Percentiles rank a stretch among this genome's conserved stretches.
Evolutionary conservation across 768 basidiomycete genomes (phyloP).

Genomic region (Hygrophoropsis aurantiaca): DNA sequence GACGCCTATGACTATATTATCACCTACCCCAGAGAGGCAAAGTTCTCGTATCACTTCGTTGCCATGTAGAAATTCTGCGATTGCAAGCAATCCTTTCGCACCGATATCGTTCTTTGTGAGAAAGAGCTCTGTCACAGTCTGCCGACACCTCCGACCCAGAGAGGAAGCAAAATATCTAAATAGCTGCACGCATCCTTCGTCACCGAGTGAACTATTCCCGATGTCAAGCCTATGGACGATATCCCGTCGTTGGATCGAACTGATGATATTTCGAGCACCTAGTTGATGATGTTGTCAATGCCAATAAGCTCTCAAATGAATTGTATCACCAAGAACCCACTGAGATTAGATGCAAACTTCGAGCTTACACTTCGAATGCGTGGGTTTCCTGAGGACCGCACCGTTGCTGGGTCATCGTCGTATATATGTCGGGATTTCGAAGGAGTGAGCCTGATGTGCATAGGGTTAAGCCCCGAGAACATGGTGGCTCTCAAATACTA

Average conservation of each 20-base stretch:
- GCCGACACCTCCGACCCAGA: constrained; percentile 40
- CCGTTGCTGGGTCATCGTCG: constrained; percentile 26
- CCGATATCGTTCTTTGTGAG: constrained; percentile 59
- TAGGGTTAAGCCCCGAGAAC: constrained; percentile 1
- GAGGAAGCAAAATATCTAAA: constrained; percentile 55
- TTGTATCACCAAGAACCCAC: constrained; percentile 11
- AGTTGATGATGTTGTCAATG: neutral
- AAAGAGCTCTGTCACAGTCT: constrained; percentile 49
- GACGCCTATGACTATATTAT: neutral
- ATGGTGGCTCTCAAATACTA: too few species aligned
- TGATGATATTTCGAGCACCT: constrained; percentile 56
- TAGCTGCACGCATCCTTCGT: constrained; percentile 54
- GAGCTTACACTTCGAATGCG: constrained; percentile 26
- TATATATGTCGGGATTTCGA: constrained; percentile 24
- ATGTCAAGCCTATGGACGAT: constrained; percentile 53
- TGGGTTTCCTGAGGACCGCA: constrained; percentile 22
- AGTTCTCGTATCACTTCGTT: constrained; percentile 49
- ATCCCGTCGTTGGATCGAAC: constrained; percentile 43
- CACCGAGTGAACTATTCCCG: constrained; percentile 55
- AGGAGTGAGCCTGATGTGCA: constrained; percentile 25
- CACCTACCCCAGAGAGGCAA: constrained; percentile 58
- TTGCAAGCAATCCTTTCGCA: constrained; percentile 52
- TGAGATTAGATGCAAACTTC: constrained; percentile 27
- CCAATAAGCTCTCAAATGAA: neutral
- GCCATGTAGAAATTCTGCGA: constrained; percentile 47